A percentile compares a stretch with the other conserved stretches of the same genome.
Evolutionary conservation across 257 asterid species (phyloP).

Genomic region (Leonotis leonurus): DNA sequence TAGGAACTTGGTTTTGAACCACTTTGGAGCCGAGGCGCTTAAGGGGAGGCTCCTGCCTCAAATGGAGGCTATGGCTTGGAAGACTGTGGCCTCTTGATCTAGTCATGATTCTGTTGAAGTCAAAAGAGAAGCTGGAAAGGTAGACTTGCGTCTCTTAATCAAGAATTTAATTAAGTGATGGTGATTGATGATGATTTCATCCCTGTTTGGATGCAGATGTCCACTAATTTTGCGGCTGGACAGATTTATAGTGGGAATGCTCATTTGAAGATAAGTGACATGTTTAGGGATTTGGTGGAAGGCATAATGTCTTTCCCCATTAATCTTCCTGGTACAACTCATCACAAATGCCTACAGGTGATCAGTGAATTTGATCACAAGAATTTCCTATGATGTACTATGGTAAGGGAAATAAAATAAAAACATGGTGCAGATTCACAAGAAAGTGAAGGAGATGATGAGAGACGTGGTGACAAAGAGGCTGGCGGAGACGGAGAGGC

Average conservation of each 20-base stretch:
- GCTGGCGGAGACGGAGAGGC: conserved; percentile 31
- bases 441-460: conserved; percentile 62
- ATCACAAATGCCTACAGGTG: conserved; percentile 70
- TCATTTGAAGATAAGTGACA: conserved; percentile 49
- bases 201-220: conserved; percentile 32
- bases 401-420: too few relatives aligned
- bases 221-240: conserved; percentile 58
- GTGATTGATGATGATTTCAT: too few relatives aligned
- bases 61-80: conserved; percentile 38
- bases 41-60: conserved; percentile 52
- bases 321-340: conserved; percentile 78
- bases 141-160: conserved; percentile 7
- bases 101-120: conserved; percentile 47
- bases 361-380: too few relatives aligned
- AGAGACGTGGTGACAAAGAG: conserved; percentile 45
- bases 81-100: conserved; percentile 47
- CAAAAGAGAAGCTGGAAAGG: conserved; percentile 54
- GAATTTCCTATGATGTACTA: too few relatives aligned
- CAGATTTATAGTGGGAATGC: conserved; percentile 65
- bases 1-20: conserved; percentile 46
- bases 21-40: conserved; percentile 61
- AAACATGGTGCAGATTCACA: too few relatives aligned
- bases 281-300: conserved; percentile 67
- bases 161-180: too few relatives aligned
- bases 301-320: conserved; percentile 76